A percentile compares a stretch with the other conserved stretches of the same genome.
These are phyloP conservation scores for Teratosphaeriaceae sp. DNA, from an alignment of 2,329 filamentous ascomycete species.

Conservation along the genomic window DNA sequence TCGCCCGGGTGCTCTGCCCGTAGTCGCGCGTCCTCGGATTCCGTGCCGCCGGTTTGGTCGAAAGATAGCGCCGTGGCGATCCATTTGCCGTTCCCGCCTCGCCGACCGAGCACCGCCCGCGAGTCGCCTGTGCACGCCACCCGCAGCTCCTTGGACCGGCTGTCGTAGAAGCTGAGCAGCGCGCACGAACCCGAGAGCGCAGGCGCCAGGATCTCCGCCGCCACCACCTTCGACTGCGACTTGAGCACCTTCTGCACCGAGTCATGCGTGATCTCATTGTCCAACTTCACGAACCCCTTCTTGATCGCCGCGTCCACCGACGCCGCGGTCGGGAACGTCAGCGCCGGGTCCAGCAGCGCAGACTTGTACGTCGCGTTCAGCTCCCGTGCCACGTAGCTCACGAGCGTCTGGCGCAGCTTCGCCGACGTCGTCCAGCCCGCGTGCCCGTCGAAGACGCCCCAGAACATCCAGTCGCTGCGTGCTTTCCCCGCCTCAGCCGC, in stretches of 20 bases:
- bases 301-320: conserved; percentile 90
- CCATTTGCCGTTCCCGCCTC: conserved; percentile 86
- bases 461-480: conserved; percentile 97
- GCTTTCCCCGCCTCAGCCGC: conserved; percentile 48
- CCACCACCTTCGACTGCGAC: conserved; percentile 79
- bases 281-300: conserved; percentile 77
- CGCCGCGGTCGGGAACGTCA: conserved; percentile 63
- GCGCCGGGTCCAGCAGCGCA: conserved; percentile 50
- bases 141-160: conserved; percentile 74
- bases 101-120: conserved; percentile 83
- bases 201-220: conserved; percentile 84
- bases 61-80: conserved; percentile 81
- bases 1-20: conserved; percentile 84
- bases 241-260: conserved; percentile 89
- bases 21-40: conserved; percentile 74
- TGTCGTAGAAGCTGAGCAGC: conserved; percentile 93
- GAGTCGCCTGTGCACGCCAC: conserved; percentile 96
- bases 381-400: conserved; percentile 87
- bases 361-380: conserved; percentile 87
- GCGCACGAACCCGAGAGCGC: conserved; percentile 97
- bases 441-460: conserved; percentile 98
- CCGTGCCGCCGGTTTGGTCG: conserved; percentile 88
- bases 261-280: conserved; percentile 90
- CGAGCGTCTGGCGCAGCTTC: conserved; percentile 85
- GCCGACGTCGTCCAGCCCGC: conserved; percentile 98